A percentile compares a stretch with the other conserved stretches of the same genome.
Evolutionary conservation across 768 basidiomycete genomes (phyloP).

Genomic region (Leucocoprinus sp.): DNA sequence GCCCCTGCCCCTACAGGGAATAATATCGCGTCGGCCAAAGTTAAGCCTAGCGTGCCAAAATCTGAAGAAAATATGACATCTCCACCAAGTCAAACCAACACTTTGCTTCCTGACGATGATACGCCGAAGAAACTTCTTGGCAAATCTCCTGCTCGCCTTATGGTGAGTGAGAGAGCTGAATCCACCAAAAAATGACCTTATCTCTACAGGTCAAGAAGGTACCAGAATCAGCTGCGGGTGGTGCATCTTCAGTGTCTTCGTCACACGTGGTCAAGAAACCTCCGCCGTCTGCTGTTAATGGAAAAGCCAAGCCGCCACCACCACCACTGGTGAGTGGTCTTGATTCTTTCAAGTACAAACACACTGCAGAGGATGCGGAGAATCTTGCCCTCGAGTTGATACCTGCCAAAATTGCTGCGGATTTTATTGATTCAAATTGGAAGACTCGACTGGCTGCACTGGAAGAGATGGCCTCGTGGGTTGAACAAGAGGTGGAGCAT

Average conservation of each 20-base stretch:
- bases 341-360: constrained; percentile 87
- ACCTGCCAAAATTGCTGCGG: constrained; percentile 59
- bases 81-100: constrained; percentile 34
- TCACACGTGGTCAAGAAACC: constrained; percentile 19
- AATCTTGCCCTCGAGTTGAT: constrained; percentile 63
- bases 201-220: constrained; percentile 44
- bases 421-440: constrained; percentile 87
- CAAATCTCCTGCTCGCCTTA: constrained; percentile 42
- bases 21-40: constrained; percentile 18
- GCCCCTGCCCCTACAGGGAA: constrained; percentile 36
- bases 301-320: constrained; percentile 35
- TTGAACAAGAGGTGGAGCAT: constrained; percentile 54
- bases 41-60: constrained; percentile 16
- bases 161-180: constrained; percentile 4
- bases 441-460: constrained; percentile 82
- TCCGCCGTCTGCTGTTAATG: constrained; percentile 35
- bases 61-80: constrained; percentile 19
- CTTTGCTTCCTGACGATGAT: constrained; percentile 13
- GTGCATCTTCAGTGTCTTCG: constrained; percentile 19
- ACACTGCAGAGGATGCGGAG: constrained; percentile 89
- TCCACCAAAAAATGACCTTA: background rate
- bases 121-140: constrained; percentile 34
- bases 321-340: constrained; percentile 44
- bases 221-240: constrained; percentile 24
- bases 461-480: constrained; percentile 81